Base-by-base conservation (phyloP, 768 basidiomycete genomes). In the Brasilioporus rufonigricans region DNA sequence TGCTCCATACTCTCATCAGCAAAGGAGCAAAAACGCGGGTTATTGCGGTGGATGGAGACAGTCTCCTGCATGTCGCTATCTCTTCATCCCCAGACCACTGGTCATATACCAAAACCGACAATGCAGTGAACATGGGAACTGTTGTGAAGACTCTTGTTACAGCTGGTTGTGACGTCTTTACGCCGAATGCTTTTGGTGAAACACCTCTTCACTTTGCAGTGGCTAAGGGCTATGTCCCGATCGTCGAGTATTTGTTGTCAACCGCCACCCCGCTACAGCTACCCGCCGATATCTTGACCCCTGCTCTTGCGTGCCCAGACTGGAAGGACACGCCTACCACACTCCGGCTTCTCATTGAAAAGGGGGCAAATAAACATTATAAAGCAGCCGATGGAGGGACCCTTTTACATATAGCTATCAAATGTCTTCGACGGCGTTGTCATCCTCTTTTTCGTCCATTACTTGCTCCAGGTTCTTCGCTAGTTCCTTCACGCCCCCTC, bases 171-270 rank as follows among this genome's bases (percentile, higher is more conserved):
- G 44, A 57, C 23, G 24, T 38, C n/a, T 31, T 24, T 23, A 9
- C n/a, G 2, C 21, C 14, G 7, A 26, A 58, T 29, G 44, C 43
- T 24, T 19, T 0, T 18, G 32, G 48, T 0, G 11, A 13, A n/a
- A 57, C 44, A 12, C 56, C 57, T 1, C n/a, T 57, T 40, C 55
- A 46, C 14, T 13, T 58, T 45, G 48, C 57, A 5, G 55, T 57
- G 18, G 18, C 13, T 6, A 3, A 11, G 19, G 14, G 54, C 1
- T 13, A n/a, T 5, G 5, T 35, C 27, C 13, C 38, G 16, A 14
- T 29, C 4, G 23, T 46, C 36, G 4, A n/a, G 12, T 50, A 31
- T 13, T 14, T 57, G 19, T 18, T 50, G 24, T 29, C 48, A 3
- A 16, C 24, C 36, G 10, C 32, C 13, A 9, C 36, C 18, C 19